Base-by-base conservation (phyloP, 495 filamentous ascomycete species). In the Usnea hakonensis region DNA sequence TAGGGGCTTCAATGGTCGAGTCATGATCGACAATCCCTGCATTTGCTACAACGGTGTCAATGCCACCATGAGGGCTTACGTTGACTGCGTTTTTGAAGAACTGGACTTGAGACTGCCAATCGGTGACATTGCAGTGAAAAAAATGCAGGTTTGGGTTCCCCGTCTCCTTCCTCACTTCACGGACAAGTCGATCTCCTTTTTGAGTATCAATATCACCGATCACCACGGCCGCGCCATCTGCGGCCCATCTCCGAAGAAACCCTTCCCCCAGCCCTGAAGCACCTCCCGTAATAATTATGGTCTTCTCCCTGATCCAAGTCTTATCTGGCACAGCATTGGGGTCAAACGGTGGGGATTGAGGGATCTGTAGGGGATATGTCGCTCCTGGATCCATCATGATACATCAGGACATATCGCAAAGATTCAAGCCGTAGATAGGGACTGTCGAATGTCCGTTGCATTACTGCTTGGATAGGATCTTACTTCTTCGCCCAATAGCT, bases 1-100 rank as follows among this genome's bases (percentile, higher is more conserved):
- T 21, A 43, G 68, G 55, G 26, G 57, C 41, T 50, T 70, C 66
- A 30, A 68, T 62, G 40, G 21, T 52, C 9, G 23, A 56, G 16
- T 59, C 55, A 17, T 59, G 41, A 17, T 78, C 73, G 55, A 76
- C 69, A 60, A 87, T 81, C 41, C 85, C 86, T 8, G 87, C 86
- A 63, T 83, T 86, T 58, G 85, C 83, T 56, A 88, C 81, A 0
- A 88, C 83, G 26, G 75, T 75, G 70, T 87, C 83, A 64, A 90
- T 79, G 28, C 76, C 72, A 35, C 75, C 74, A 40, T 81, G 73
- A 1, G 84, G 84, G 55, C 81, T 83, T 26, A 80, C 68, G 55
- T 70, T 64, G 38, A 76, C 70, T 32, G 84, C 83, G 57, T 72
- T 60, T 30, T 77, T 77, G 76, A 88, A 89, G 61, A 88, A 75